These are phyloP conservation scores for Stachybotrys chlorohalonatus DNA, from an alignment of 2,329 filamentous ascomycete species.

Conservation along the genomic window DNA sequence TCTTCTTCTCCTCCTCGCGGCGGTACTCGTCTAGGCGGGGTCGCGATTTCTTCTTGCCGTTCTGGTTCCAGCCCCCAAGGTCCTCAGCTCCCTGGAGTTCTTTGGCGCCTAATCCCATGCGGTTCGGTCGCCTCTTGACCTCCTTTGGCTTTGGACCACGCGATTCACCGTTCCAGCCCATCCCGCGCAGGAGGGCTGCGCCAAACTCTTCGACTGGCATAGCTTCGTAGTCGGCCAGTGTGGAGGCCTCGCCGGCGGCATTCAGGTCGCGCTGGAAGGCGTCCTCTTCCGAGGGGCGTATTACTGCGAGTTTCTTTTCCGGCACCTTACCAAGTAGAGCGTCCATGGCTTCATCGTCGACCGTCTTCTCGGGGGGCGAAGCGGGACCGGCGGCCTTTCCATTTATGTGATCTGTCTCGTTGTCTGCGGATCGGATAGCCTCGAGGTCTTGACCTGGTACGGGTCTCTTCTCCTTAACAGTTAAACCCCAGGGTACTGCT, in stretches of 20 bases:
- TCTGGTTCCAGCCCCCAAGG: conserved; percentile 72
- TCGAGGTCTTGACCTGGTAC: conserved; percentile 38
- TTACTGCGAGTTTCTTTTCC: conserved; percentile 37
- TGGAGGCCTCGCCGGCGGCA: conserved; percentile 64
- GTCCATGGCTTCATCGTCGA: conserved; percentile 51
- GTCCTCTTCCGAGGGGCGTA: conserved; percentile 52
- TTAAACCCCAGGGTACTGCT: conserved; percentile 47
- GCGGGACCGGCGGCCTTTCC: neutral
- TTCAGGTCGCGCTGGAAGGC: conserved; percentile 63
- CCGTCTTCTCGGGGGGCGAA: conserved; percentile 9
- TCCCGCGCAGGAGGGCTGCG: conserved; percentile 77
- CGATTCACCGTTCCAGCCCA: conserved; percentile 78
- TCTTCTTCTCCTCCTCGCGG: conserved; percentile 32
- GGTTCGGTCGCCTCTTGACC: conserved; percentile 64
- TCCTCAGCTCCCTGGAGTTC: conserved; percentile 64
- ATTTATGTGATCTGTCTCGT: conserved; percentile 2
- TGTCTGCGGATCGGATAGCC: conserved; percentile 10
- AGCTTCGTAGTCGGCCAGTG: conserved; percentile 74
- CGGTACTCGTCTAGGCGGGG: conserved; percentile 43
- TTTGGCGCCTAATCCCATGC: conserved; percentile 84
- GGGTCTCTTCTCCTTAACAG: conserved; percentile 35
- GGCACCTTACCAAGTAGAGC: conserved; percentile 52
- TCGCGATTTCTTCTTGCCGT: conserved; percentile 43
- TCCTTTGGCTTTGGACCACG: conserved; percentile 46
- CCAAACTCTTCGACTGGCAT: conserved; percentile 95